Evolutionary conservation across 306 rosid genomes (phyloP).

Genomic region (Pyrus pyrifolia): DNA sequence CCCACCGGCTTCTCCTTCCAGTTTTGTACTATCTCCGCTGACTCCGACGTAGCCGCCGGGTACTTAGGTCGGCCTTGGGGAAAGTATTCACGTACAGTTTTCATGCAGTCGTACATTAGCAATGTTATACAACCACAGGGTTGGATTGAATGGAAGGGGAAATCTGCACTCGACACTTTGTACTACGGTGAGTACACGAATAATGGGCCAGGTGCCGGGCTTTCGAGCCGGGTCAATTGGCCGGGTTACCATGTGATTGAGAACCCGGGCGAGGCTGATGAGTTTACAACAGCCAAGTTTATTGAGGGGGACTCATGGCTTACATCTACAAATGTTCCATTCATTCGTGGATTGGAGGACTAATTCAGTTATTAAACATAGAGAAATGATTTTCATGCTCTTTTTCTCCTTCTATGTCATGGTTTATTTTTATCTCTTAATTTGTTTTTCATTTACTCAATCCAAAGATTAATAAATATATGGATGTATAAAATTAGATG

Average conservation of each 20-base stretch:
- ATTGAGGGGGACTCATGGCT: constrained; percentile 5
- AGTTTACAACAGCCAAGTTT: constrained; percentile 2
- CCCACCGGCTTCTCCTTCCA: constrained; percentile 9
- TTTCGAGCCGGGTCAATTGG: neutral
- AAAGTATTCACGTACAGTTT: neutral
- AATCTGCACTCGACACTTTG: neutral
- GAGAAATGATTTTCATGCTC: neutral
- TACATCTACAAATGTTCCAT: neutral
- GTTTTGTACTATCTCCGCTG: neutral
- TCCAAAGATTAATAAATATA: too few relatives aligned
- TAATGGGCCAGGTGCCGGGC: neutral
- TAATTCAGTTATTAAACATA: neutral
- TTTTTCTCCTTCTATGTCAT: too few relatives aligned
- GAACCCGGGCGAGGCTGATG: neutral
- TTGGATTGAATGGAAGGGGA: neutral
- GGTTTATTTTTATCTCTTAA: too few relatives aligned
- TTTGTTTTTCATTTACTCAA: too few relatives aligned
- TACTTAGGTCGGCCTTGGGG: constrained; percentile 12
- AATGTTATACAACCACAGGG: neutral
- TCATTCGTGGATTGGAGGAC: neutral
- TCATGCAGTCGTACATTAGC: neutral
- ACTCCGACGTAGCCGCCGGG: neutral
- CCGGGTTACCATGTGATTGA: neutral
- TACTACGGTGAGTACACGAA: constrained; percentile 2
- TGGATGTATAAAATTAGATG: too few relatives aligned